Base-by-base conservation (phyloP, 257 asterid species). In the Plantago major region DNA sequence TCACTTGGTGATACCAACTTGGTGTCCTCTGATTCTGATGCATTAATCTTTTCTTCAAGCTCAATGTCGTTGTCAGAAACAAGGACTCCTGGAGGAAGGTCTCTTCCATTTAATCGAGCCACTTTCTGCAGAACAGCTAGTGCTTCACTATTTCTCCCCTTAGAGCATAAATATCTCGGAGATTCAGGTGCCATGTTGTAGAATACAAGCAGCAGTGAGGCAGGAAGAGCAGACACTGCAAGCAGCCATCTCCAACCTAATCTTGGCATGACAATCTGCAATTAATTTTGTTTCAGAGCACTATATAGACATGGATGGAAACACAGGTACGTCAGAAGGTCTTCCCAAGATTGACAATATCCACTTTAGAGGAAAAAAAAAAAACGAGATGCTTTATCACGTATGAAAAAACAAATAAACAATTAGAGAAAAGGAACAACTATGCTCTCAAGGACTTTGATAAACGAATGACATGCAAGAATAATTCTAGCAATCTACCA, bases 191-290 rank as follows among this genome's bases (percentile, higher is more conserved):
- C 73, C 48, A 57, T 58, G 58, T 74, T 53, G 60, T 81, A 81
- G 73, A 81, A 78, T 60, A 81, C 26, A 68, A 81, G 84, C 67
- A 78, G 71, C 70, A 74, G 15, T n/a, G 73, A 71, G 47, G 88
- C 76, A 66, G 88, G 88, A 69, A 81, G 64, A 48, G 88, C 80
- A 60, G 88, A 81, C 53, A 81, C 62, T 38, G 79, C 88, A 56
- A 81, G 88, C 50, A 81, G 73, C 88, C 88, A 78, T 70, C 88
- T 81, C 88, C 84, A 81, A 63, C 88, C 88, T 64, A 78, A 72
- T 75, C 71, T 73, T 57, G 88, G 88, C 88, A 81, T 81, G 64
- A 81, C 66, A 54, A 81, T 65, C 88, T 81, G 76, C 68, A 69
- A 56, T 13, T 60, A 56, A 10, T 49, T 65, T 38, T 47, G 26